Evolutionary conservation across 1,284 basidiomycete species (phyloP), one percentile per base, ranked within the genome.

Genomic region (Leccinum solheimii): DNA sequence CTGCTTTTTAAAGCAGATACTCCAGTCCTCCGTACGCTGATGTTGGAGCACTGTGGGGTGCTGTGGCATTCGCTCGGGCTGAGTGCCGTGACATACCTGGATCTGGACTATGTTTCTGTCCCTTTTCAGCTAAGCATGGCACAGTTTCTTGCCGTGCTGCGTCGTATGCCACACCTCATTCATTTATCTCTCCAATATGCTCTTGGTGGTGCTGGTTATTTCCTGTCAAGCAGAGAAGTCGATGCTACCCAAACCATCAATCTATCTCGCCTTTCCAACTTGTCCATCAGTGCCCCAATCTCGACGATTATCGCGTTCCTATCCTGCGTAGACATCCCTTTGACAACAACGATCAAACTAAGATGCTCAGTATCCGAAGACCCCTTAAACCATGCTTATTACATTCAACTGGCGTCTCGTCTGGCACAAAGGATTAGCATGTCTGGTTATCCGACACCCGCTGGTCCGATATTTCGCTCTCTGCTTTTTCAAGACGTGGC

Each of bases 101-200:
- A 36, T 23, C 36, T 55, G 14, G 5, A 40, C 23, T 4, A 2
- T 10, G 4, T 40, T 55, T 7, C 32, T 48, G 4, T 6, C 4
- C 30, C 2, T 23, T 23, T 30, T 45, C 26, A 21, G 11, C 38
- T 13, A 21, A 30, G 13, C n/a, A 9, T 62, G 26, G 50, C 32
- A 5, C 64, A 69, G 30, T 62, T 77, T 14, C 56, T 72, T 9
- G 56, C 65, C 26, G 61, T 59, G 14, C 62, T 78, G 7, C 40
- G 60, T 38, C 52, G 57, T 53, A 73, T 74, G 69, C 74, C 71
- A 14, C 19, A 55, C 21, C 66, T 78, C 19, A 66, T 66, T 52
- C 59, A 51, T 19, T 27, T 60, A 11, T 27, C 23, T 8, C 56
- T 60, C 13, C 0, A 4, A n/a, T 2, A 5, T 13, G 49, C 49